These are phyloP conservation scores for Tilletiopsis washingtonensis DNA, from an alignment of 1,284 basidiomycete genomes.

Conservation along the genomic window DNA sequence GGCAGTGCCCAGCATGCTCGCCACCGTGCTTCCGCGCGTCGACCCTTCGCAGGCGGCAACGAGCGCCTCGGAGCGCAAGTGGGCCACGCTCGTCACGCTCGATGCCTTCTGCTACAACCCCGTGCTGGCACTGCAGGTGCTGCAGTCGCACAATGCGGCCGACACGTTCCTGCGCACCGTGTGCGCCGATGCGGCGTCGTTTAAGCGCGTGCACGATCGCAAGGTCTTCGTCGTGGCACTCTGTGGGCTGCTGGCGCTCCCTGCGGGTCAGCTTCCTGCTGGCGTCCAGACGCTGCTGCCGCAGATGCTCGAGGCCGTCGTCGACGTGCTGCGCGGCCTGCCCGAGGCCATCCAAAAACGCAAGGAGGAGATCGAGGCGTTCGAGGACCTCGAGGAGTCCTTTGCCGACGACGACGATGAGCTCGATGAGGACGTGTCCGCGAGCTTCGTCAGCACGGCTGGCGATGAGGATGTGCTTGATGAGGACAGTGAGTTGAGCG, in stretches of 20 bases:
- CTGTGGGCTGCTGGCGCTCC: constrained; percentile 31
- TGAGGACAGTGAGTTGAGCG: constrained; percentile 25
- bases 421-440: constrained; percentile 12
- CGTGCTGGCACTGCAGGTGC: constrained; percentile 62
- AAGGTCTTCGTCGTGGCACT: constrained; percentile 70
- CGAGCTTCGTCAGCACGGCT: constrained; percentile 17
- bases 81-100: constrained; percentile 72
- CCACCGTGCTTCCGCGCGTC: constrained; percentile 22
- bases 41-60: constrained; percentile 1
- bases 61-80: constrained; percentile 62
- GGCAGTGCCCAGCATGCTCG: constrained; percentile 30
- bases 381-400: constrained; percentile 38
- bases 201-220: constrained; percentile 85
- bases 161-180: constrained; percentile 73
- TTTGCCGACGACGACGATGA: constrained; percentile 25
- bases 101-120: constrained; percentile 81
- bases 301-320: constrained; percentile 26
- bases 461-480: constrained; percentile 42
- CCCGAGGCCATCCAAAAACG: constrained; percentile 35
- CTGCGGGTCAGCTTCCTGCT: constrained; percentile 21
- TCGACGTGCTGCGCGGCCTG: constrained; percentile 28
- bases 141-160: constrained; percentile 58
- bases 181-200: constrained; percentile 54
- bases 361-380: constrained; percentile 32
- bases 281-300: constrained; percentile 24